Evolutionary conservation across 768 basidiomycete genomes (phyloP).

Genomic region (Xerocomus potaroensis): DNA sequence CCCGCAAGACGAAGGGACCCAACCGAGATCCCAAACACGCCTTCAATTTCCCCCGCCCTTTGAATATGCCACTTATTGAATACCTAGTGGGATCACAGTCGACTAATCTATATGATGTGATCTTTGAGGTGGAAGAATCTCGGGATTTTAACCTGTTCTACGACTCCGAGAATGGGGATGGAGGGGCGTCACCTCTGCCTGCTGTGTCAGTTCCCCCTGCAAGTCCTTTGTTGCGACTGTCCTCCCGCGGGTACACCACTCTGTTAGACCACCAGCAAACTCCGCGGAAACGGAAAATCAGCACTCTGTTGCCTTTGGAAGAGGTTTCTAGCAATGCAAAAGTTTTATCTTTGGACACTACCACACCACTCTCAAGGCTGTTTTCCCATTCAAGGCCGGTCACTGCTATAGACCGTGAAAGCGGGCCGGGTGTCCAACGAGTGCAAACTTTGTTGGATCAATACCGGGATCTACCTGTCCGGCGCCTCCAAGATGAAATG

Average conservation of each 20-base stretch:
- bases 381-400: constrained; percentile 21
- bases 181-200: constrained; percentile 7
- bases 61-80: constrained; percentile 73
- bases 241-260: not conserved
- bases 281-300: constrained; percentile 24
- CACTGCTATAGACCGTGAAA: constrained; percentile 24
- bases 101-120: constrained; percentile 68
- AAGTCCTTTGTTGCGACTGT: constrained; percentile 9
- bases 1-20: constrained; percentile 46
- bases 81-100: constrained; percentile 69
- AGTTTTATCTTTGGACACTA: constrained; percentile 26
- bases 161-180: constrained; percentile 44
- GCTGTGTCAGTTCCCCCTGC: constrained; percentile 7
- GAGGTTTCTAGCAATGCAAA: constrained; percentile 29
- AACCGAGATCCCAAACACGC: constrained; percentile 50
- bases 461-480: constrained; percentile 58
- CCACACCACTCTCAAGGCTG: constrained; percentile 26
- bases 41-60: constrained; percentile 64
- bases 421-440: constrained; percentile 44
- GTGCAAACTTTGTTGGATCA: constrained; percentile 64
- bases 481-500: constrained; percentile 71
- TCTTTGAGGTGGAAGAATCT: constrained; percentile 66
- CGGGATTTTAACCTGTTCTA: constrained; percentile 47
- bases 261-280: constrained; percentile 10
- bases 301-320: constrained; percentile 23